phyloP scores from a whole-genome alignment of 306 rosid species.

The Comarum palustre region DNA sequence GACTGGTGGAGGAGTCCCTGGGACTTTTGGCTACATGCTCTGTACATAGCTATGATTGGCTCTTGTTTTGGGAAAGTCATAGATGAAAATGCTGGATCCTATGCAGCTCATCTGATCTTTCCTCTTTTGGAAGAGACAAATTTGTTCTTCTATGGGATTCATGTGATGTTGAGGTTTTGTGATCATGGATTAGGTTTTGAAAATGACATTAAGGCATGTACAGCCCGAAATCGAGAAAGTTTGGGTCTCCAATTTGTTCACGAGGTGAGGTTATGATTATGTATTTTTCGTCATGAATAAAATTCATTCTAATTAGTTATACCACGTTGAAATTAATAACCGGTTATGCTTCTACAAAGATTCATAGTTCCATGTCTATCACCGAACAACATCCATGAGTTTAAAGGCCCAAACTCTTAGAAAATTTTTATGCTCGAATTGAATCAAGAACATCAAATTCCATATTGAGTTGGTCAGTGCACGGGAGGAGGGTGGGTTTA shows the following conservation, averaged over 20 bases:
- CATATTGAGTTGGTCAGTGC: too few relatives aligned
- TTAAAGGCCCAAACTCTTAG: too few relatives aligned
- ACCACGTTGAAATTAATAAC: too few relatives aligned
- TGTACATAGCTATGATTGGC: neutral
- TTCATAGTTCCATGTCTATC: too few relatives aligned
- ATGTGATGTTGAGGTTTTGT: neutral
- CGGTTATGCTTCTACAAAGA: too few relatives aligned
- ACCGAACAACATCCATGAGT: too few relatives aligned
- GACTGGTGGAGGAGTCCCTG: neutral
- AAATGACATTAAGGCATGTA: neutral
- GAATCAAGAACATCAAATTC: too few relatives aligned
- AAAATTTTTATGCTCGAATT: too few relatives aligned
- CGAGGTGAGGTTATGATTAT: too few relatives aligned
- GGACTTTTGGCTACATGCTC: slow-evolving; percentile 1
- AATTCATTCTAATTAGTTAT: too few relatives aligned
- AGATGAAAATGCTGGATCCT: neutral
- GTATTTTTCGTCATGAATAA: too few relatives aligned
- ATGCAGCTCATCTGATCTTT: neutral
- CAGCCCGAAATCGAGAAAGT: neutral
- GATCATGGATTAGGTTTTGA: neutral
- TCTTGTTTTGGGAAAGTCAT: neutral
- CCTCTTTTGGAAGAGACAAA: slow-evolving; percentile 7
- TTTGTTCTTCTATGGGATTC: neutral
- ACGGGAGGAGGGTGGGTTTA: too few relatives aligned
- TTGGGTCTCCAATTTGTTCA: neutral